Conservation (phyloP, 1,284 basidiomycete genomes). For the Schizophyllum commune region DNA sequence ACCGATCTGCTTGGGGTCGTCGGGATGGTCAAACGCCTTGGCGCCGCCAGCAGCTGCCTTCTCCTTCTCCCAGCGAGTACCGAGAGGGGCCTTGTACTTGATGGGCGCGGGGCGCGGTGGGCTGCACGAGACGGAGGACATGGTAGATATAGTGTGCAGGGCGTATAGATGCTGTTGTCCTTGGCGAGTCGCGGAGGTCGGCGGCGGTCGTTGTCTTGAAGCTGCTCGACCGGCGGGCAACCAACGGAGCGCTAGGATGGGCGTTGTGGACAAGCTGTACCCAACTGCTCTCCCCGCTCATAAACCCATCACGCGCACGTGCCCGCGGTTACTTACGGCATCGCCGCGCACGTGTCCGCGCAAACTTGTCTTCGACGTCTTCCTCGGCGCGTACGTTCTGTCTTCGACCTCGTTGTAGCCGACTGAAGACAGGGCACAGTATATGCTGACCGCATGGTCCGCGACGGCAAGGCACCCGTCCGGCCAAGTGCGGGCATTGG, state of each 20-base stretch:
- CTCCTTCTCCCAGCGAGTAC: slow-evolving; percentile 80
- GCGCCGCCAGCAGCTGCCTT: slow-evolving; percentile 62
- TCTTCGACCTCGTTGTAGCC: not conserved
- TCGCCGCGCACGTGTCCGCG: not conserved
- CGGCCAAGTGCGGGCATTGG: no score
- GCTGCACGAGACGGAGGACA: slow-evolving; percentile 33
- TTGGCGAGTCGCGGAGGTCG: slow-evolving; percentile 14
- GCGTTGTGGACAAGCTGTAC: not conserved
- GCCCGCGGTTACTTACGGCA: not conserved
- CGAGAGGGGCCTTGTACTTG: slow-evolving; percentile 58
- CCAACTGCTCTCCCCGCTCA: no score
- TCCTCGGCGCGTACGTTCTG: not conserved
- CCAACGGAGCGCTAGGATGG: slow-evolving; percentile 4
- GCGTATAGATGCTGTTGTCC: slow-evolving; percentile 20
- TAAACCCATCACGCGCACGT: not conserved
- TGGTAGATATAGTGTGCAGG: slow-evolving; percentile 22
- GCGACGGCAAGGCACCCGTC: no score
- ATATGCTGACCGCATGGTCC: no score
- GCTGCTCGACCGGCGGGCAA: slow-evolving; percentile 32
- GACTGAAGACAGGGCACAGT: no score
- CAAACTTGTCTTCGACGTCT: not conserved
- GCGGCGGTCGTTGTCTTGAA: slow-evolving; percentile 7
- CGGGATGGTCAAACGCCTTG: slow-evolving; percentile 63
- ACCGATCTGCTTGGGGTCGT: slow-evolving; percentile 68
- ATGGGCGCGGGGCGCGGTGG: slow-evolving; percentile 63